Conservation (phyloP, 1,284 basidiomycete genomes). For the Apiotrichum brassicae region DNA sequence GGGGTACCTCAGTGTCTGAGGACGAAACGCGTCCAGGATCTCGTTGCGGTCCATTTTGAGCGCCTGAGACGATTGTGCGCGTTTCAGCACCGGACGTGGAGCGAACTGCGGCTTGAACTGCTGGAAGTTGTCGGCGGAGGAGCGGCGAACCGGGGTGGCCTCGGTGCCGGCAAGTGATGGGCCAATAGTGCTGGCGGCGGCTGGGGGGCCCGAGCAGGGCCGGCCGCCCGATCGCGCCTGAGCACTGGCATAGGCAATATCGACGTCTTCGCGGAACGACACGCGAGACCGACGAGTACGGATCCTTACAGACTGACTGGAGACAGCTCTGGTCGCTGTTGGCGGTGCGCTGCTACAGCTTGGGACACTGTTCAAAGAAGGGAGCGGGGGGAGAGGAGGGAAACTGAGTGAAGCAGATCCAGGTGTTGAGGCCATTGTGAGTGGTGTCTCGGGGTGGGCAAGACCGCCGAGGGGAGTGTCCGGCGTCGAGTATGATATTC, state of each 20-base stretch:
- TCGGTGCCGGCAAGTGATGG: not conserved
- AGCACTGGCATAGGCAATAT: constrained; percentile 1
- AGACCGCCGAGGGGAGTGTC: not conserved
- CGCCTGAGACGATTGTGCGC: constrained; percentile 1
- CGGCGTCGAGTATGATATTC: not conserved
- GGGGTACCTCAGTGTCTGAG: constrained; percentile 20
- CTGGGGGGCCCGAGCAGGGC: constrained; percentile 1
- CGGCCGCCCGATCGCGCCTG: not conserved
- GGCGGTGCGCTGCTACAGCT: constrained; percentile 9
- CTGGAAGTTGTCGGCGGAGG: constrained; percentile 6
- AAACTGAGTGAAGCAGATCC: constrained; percentile 1
- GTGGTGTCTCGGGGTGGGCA: not conserved
- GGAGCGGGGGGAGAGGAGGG: constrained; percentile 16
- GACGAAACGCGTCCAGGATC: constrained; percentile 17
- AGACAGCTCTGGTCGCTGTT: not conserved
- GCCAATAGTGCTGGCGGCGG: not conserved
- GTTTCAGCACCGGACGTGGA: constrained; percentile 4
- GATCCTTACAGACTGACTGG: not conserved
- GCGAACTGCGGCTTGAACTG: not conserved
- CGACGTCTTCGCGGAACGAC: constrained; percentile 18
- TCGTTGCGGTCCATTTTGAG: not conserved
- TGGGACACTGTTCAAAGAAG: constrained; percentile 4
- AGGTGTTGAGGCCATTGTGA: not conserved
- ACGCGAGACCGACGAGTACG: constrained; percentile 8
- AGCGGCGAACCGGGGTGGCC: not conserved